Conservation (phyloP, 2,329 filamentous ascomycete genomes). For the Xylariales sp. region DNA sequence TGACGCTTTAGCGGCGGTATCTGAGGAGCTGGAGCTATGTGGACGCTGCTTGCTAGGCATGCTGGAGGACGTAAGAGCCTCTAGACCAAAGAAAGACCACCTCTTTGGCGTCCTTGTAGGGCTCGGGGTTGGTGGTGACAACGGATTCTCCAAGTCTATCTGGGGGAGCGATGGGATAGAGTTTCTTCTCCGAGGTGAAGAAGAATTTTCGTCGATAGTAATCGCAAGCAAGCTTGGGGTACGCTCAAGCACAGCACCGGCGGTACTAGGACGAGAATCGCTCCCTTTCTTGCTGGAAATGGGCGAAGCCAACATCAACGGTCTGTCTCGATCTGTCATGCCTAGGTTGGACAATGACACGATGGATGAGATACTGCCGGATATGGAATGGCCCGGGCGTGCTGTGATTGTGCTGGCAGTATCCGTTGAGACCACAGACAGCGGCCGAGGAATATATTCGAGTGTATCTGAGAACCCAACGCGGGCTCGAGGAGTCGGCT, state of each 20-base stretch:
- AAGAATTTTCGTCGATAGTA: conserved; percentile 20
- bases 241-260: conserved; percentile 63
- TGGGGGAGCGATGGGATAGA: conserved; percentile 53
- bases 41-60: conserved; percentile 44
- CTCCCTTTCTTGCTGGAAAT: conserved; percentile 34
- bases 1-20: conserved; percentile 26
- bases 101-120: conserved; percentile 50
- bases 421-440: conserved; percentile 81
- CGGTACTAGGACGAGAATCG: conserved; percentile 62
- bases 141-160: conserved; percentile 29
- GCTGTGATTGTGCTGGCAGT: conserved; percentile 73
- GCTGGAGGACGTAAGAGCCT: conserved; percentile 42
- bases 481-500: conserved; percentile 48
- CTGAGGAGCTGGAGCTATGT: conserved; percentile 41
- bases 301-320: conserved; percentile 30
- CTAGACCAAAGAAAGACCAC: conserved; percentile 60
- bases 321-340: conserved; percentile 35
- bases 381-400: conserved; percentile 66
- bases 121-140: conserved; percentile 34
- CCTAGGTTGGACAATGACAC: conserved; percentile 53
- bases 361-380: conserved; percentile 76
- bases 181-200: conserved; percentile 48
- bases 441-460: conserved; percentile 76
- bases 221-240: conserved; percentile 29
- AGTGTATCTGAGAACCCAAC: conserved; percentile 83